Evolutionary conservation across 331 rosid species (phyloP), one percentile per base, ranked within the genome.

Genomic region (Pyracantha coccinea): DNA sequence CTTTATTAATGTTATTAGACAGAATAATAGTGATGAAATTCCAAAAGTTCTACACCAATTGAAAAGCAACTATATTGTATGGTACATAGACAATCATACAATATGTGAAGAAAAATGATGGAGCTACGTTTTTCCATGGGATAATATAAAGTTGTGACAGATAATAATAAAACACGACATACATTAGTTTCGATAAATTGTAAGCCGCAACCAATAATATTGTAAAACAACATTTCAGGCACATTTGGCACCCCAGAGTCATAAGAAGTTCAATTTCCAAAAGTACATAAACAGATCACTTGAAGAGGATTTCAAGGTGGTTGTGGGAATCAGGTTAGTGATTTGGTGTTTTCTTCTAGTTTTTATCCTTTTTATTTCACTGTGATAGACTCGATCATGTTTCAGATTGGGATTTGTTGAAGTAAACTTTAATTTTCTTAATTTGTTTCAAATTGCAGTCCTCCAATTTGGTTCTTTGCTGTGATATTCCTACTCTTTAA

Each of bases 301-400:
- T 4, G 98, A 94, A 58, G 96, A 94, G 81, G 99, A 94, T 68
- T 94, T 94, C 85, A 94, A 90, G 78, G 92, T 92, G 0, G 97
- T 94, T 0, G 99, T 92, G 24, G 95, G 91, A 70, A 92, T 94
- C 83, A 90, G 97, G 99, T 88, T 8, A 2, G 64, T 53, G 28
- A 53, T 8, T 27, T 23, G 16, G 57, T 23, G 47, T 24, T 35
- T 23, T 21, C 52, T 24, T 60, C 12, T 27, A 35, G 21, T 5
- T 33, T 16, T 10, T 1, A 16, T 17, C 55, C 55, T 50, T 45
- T n/a, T 23, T 16, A 68, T 4, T 32, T 74, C 50, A 32, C 11
- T 47, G 16, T 38, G 13, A 38, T 0, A 10, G 45, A 3, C 1
- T 38, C 1, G 45, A 38, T 38, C 45, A 38, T 38, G 14, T 38